Percentiles rank a stretch among this genome's conserved stretches.
Conservation (phyloP, 305 asterid species). For the Fraxinus albicans region DNA sequence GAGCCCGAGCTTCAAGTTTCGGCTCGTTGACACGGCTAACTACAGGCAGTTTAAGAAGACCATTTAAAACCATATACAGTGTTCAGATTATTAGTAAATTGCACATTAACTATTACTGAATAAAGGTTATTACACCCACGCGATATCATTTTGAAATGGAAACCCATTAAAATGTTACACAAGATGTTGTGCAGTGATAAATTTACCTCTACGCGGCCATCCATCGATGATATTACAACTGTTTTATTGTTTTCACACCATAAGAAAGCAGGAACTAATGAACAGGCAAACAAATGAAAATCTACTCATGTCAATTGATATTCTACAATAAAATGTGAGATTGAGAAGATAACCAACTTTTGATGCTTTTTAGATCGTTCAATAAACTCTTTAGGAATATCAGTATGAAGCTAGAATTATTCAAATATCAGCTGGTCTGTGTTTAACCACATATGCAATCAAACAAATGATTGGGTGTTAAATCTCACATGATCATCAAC, state of each 20-base stretch:
- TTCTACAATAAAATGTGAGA: not conserved
- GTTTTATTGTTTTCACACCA: too few relatives aligned
- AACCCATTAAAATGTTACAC: not conserved
- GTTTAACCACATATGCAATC: slow-evolving; percentile 73
- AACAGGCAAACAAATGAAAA: too few relatives aligned
- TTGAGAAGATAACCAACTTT: slow-evolving; percentile 35
- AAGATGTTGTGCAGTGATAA: not conserved
- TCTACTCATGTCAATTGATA: too few relatives aligned
- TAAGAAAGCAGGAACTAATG: too few relatives aligned
- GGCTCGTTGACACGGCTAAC: not conserved
- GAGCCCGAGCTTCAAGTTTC: too few relatives aligned
- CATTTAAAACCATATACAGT: not conserved
- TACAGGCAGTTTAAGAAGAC: not conserved
- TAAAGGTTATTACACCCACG: not conserved
- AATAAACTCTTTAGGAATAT: slow-evolving; percentile 78
- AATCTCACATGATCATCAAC: slow-evolving; percentile 13
- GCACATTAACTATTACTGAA: too few relatives aligned
- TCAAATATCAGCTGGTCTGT: slow-evolving; percentile 79
- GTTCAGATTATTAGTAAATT: not conserved
- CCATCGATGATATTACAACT: too few relatives aligned
- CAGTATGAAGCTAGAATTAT: slow-evolving; percentile 77
- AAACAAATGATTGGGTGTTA: slow-evolving; percentile 13
- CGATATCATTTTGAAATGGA: not conserved
- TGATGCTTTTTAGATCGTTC: slow-evolving; percentile 74
- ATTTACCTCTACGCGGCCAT: too few relatives aligned